Evolutionary conservation across 2,329 filamentous ascomycete genomes (phyloP), one percentile per base, ranked within the genome.

Genomic region (Bipolaris gigantea): DNA sequence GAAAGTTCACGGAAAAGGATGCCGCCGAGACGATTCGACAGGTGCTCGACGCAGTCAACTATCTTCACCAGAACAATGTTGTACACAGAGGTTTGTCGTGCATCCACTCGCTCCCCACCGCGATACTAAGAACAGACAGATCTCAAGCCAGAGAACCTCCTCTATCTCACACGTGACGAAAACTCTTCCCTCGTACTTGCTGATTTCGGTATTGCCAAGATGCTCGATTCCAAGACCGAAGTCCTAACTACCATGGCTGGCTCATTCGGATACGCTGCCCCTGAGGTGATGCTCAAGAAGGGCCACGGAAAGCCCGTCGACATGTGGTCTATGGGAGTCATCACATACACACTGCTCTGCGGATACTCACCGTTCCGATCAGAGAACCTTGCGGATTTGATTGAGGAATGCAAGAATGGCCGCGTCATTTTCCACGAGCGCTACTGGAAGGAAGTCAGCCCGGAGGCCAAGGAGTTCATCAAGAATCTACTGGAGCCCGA

Each of bases 291-390:
- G 94, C 82, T 96, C 61, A 97, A 97, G 81, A 87, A 90, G 71
- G 94, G 94, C 18, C 95, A 99, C 74, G 94, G 94, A 73, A 99
- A 97, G 77, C 91, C 94, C 4, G 94, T 97, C 32, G 94, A 99
- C 73, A 96, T 99, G 90, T 99, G 94, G 94, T 97, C 94, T 3
- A 84, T 99, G 77, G 94, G 94, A 59, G 94, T 99, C 69, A 99
- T 99, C 70, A 97, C 94, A 38, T 99, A 99, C 78, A 99, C 94
- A 15, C 83, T 99, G 25, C 89, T 99, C 47, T 99, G 95, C 73
- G 94, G 94, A 64, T 99, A 99, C 80, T 97, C 93, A 40, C 94
- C 94, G 18, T 99, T 99, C 84, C 88, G 94, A 64, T 94, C 92
- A 58, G 94, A 99, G 79, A 96, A 90, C 69, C 81, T 99, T 44